Base-by-base conservation (phyloP, 2,329 filamentous ascomycete species). In the Lasiodiplodia sp. region DNA sequence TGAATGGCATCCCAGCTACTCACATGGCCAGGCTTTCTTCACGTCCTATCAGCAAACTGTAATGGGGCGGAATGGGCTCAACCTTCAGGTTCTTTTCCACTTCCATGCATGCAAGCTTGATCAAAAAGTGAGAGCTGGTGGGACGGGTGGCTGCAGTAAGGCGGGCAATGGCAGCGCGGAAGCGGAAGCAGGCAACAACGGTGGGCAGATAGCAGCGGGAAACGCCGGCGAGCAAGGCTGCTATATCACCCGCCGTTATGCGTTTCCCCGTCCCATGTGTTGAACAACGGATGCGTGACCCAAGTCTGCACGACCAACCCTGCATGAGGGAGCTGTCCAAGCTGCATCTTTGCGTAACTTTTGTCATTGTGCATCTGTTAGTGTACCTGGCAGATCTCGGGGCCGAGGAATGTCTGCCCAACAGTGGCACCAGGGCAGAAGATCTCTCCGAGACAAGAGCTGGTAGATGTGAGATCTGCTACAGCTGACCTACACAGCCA, bases 131-230 rank as follows among this genome's bases (percentile, higher is more conserved):
- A 57, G 10, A 25, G 14, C 12, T 11, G 14, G 37, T 23, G 57
- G 25, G 14, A 25, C 57, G 57, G 57, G 28, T 60, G 57, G 57
- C 57, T 60, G 57, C 57, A n/a, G 25, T 28, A 47, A 47, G 44
- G 44, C 44, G 44, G 44, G 44, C 44, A 47, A 47, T n/a, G 44
- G 44, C 44, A 47, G 44, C 31, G 53, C 28, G 53, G 25, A 56
- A 56, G 12, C 53, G 28, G 53, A 21, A 34, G 28, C 18, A 7
- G 28, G n/a, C 28, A 12, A 55, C n/a, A 37, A 18, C 21, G 18
- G 31, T 21, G 8, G 11, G 34, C 6, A 11, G 21, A 38, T 7
- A 18, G 40, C 7, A 62, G 12, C 16, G 44, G 44, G 44, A 47
- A 47, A 47, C 44, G 44, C 44, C 44, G 44, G 8, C 40, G 18